These are phyloP conservation scores for Filosporella fistucella DNA, from an alignment of 495 filamentous ascomycete species.

Conservation along the genomic window DNA sequence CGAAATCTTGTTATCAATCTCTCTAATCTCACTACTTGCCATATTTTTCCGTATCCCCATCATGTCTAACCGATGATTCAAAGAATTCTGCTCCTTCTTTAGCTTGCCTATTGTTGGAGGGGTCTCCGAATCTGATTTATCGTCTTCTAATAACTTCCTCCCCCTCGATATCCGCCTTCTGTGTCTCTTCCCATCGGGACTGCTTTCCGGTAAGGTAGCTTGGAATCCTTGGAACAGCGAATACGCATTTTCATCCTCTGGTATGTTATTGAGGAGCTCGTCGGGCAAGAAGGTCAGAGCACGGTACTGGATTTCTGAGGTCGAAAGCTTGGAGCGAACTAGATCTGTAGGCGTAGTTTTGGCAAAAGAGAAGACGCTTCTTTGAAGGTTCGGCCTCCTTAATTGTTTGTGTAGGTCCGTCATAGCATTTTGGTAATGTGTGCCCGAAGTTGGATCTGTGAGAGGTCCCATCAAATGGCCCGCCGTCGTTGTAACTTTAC, in stretches of 20 bases:
- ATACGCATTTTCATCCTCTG: constrained; percentile 78
- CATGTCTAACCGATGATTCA: constrained; percentile 85
- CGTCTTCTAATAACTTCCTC: constrained; percentile 66
- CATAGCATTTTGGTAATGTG: constrained; percentile 82
- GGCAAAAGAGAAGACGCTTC: constrained; percentile 82
- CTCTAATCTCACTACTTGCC: constrained; percentile 91
- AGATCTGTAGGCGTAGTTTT: constrained; percentile 87
- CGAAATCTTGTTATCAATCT: constrained; percentile 94
- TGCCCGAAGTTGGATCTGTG: constrained; percentile 52
- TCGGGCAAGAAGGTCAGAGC: constrained; percentile 87
- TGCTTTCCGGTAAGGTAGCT: constrained; percentile 77
- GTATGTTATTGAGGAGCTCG: constrained; percentile 82
- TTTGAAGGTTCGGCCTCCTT: constrained; percentile 74
- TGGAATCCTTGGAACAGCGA: constrained; percentile 96
- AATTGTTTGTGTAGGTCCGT: constrained; percentile 84
- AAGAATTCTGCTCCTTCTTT: constrained; percentile 68
- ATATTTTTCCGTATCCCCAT: constrained; percentile 93
- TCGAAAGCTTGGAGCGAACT: constrained; percentile 86
- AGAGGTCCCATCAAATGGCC: constrained; percentile 76
- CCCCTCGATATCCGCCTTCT: constrained; percentile 65
- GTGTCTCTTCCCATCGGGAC: constrained; percentile 63
- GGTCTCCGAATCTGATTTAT: constrained; percentile 34
- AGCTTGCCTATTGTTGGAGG: constrained; percentile 56
- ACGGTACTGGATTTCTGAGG: constrained; percentile 89
- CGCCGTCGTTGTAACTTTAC: constrained; percentile 93